These are phyloP conservation scores for Psilocybe sp. DNA, from an alignment of 768 basidiomycete species.

Conservation along the genomic window DNA sequence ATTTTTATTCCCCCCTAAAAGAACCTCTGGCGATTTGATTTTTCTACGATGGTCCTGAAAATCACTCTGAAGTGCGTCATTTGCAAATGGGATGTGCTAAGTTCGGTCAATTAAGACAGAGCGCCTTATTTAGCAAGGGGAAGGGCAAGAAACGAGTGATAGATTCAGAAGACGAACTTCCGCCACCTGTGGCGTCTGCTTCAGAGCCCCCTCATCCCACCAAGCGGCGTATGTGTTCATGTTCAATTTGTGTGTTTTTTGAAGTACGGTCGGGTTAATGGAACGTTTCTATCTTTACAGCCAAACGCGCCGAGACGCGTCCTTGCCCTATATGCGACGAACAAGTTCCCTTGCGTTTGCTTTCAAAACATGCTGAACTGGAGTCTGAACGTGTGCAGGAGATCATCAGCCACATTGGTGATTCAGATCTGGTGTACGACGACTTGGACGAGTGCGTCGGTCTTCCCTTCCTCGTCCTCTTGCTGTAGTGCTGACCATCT, in stretches of 20 bases:
- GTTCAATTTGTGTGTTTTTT: background rate
- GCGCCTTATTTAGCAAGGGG: constrained; percentile 4
- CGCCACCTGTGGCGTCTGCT: constrained; percentile 29
- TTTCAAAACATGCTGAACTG: constrained; percentile 59
- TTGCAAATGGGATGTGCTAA: constrained; percentile 4
- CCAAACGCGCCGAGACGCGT: constrained; percentile 71
- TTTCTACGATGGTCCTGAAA: constrained; percentile 19
- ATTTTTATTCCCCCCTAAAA: constrained; percentile 7
- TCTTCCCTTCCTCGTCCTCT: background rate
- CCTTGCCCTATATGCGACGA: constrained; percentile 76
- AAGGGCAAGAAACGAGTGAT: constrained; percentile 49
- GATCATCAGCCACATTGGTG: constrained; percentile 63
- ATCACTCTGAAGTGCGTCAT: constrained; percentile 32
- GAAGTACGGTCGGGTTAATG: constrained; percentile 1
- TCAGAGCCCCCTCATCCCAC: constrained; percentile 30
- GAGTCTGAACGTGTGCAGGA: constrained; percentile 69
- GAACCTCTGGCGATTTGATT: constrained; percentile 5
- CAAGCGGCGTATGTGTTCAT: constrained; percentile 46
- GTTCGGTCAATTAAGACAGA: constrained; percentile 6
- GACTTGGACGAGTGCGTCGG: constrained; percentile 52
- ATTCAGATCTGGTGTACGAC: constrained; percentile 52
- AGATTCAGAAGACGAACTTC: constrained; percentile 28
- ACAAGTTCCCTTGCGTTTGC: constrained; percentile 67
- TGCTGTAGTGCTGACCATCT: background rate
- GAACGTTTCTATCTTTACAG: constrained; percentile 27